Conservation (phyloP, 305 asterid species). For the Fraxinus baroniana region DNA sequence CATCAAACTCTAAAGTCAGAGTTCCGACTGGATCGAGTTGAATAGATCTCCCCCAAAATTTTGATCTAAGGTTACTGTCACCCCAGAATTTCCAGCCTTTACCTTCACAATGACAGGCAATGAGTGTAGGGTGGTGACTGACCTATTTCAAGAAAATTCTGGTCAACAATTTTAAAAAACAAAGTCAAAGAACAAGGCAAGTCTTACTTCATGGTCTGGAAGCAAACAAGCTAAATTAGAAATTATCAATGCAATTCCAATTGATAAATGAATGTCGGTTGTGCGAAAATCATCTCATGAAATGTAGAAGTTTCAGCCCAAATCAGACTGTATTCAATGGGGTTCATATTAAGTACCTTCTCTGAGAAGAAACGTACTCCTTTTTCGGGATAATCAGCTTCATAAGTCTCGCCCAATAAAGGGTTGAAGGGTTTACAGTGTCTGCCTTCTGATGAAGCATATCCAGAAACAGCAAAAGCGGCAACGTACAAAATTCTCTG, state of each 20-base stretch:
- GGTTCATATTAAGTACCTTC: constrained; percentile 45
- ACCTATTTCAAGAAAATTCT: constrained; percentile 54
- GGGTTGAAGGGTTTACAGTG: constrained; percentile 96
- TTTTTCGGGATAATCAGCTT: constrained; percentile 92
- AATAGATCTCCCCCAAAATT: constrained; percentile 95
- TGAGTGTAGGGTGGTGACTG: constrained; percentile 93
- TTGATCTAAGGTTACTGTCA: constrained; percentile 80
- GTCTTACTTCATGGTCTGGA: not conserved
- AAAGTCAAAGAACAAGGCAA: not conserved
- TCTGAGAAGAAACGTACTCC: constrained; percentile 92
- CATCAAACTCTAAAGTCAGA: constrained; percentile 76
- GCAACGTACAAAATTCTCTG: constrained; percentile 81
- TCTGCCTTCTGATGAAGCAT: constrained; percentile 93
- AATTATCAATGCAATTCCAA: not conserved
- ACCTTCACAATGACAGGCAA: constrained; percentile 97
- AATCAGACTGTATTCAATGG: not conserved
- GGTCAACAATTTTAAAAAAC: constrained; percentile 16
- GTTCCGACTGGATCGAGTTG: constrained; percentile 93
- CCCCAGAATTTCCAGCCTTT: constrained; percentile 93
- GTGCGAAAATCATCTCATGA: not conserved
- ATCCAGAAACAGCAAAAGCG: constrained; percentile 95
- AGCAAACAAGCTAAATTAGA: not conserved
- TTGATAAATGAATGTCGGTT: not conserved
- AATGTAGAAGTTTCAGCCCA: not conserved
- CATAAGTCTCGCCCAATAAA: constrained; percentile 90